Base-by-base conservation (phyloP, 2,329 filamentous ascomycete species). In the Aspergillus sp. region DNA sequence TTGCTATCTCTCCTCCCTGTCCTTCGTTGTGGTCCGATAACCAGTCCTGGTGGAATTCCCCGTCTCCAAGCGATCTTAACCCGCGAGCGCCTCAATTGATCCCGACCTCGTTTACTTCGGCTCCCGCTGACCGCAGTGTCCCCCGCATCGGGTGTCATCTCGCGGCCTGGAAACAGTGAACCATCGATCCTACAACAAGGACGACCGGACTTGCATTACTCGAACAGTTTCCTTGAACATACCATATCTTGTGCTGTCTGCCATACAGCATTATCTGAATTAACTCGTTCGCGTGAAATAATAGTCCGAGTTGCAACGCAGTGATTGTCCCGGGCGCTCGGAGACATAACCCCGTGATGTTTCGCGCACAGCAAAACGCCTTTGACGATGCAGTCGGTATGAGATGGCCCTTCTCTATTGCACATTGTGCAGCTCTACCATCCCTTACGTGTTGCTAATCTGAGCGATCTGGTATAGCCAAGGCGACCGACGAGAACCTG, bases 401-500 rank as follows among this genome's bases (percentile, higher is more conserved):
- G 84, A 25, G 12, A 15, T 79, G 30, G 7, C 43, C 8, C 57
- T 15, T 25, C 15, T 32, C 25, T 15, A 23, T 12, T 5, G 19
- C 43, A n/a, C n/a, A 5, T 23, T 54, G 8, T 25, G 7, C 9
- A 25, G 4, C 12, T 4, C 3, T 15, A 13, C 38, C 1, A 41
- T 25, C 5, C 21, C 7, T 3, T n/a, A 43, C 19, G 13, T n/a
- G 32, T 10, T 54, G 21, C 23, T 47, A 25, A 47, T 13, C 17
- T 49, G 3, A n/a, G 23, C 3, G 19, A 2, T 48, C 28, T 56
- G 57, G 17, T 70, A 67, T 71, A 89, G 88, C 87, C 72, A 90
- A 90, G 80, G 93, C 95, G 73, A 99, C 95, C 59, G 95, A 99
- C 79, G 95, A 99, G 84, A 99, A 97, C 79, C 86, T 98, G 70